Base-by-base conservation (phyloP, 1,284 basidiomycete genomes). In the Ceratobasidium sp. region DNA sequence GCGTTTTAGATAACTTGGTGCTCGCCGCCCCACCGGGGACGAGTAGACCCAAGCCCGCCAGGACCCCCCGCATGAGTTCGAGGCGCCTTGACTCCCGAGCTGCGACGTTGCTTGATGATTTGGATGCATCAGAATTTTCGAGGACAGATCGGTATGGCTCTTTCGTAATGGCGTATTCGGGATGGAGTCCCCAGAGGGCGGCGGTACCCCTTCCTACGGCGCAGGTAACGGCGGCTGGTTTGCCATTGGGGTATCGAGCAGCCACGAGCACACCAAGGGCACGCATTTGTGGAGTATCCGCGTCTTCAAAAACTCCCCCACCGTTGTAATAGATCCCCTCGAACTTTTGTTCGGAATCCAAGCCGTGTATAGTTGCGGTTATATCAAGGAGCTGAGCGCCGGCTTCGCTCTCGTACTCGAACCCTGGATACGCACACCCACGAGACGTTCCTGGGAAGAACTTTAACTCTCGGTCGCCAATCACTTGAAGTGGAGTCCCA, bases 151-250 rank as follows among this genome's bases (percentile, higher is more conserved):
- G 73, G 3, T 79, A 80, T 8, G 81, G 81, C 32, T 83, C 81
- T 56, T 79, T 77, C 64, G 79, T 75, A 40, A 85, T 75, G 1
- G 87, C 81, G 73, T 86, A 86, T 75, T 92, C 92, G 22, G 89
- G 81, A 73, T 86, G 88, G 0, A 86, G 81, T 1, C 84, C 83
- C 82, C 86, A 90, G 5, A 92, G 78, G 1, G 86, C 76, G 0
- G 86, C 84, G 29, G 79, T 82, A 1, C 91, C 92, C 22, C 77
- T 75, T 0, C 85, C 86, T n/a, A 87, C 79, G 0, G 73, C 75
- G 47, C 81, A 84, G 3, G 79, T 76, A 3, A 89, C 80, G 0
- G 81, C 87, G 0, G 88, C 88, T 20, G 85, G 78, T n/a, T 77
- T 73, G 5, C 73, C 77, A 0, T 64, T 56, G 1, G 73, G 65